Evolutionary conservation across 1,284 basidiomycete species (phyloP).

Genomic region (Microbotryum silenes-acaulis): DNA sequence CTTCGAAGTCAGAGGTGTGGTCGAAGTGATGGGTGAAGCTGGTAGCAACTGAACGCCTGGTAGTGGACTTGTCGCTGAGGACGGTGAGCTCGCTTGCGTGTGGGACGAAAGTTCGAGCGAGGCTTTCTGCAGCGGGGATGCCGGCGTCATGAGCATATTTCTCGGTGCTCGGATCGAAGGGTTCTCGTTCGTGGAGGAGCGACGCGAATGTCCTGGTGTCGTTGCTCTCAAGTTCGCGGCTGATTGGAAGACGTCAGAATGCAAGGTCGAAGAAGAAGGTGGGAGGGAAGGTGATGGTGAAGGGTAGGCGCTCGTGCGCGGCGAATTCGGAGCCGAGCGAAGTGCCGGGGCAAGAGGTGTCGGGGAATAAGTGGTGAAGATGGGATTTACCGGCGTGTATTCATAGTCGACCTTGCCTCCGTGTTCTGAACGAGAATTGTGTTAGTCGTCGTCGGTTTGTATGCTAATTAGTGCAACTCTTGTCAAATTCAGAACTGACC

Average conservation of each 20-base stretch:
- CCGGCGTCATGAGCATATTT: no score
- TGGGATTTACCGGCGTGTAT: constrained; percentile 30
- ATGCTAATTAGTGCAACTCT: not conserved
- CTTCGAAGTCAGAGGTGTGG: not conserved
- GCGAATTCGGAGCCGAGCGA: constrained; percentile 6
- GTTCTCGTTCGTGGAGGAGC: not conserved
- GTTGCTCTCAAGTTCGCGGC: not conserved
- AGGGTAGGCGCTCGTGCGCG: not conserved
- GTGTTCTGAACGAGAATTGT: constrained; percentile 22
- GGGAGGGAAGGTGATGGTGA: constrained; percentile 16
- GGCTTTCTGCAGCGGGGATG: no score
- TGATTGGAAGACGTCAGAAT: constrained; percentile 16
- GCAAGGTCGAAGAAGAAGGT: constrained; percentile 22
- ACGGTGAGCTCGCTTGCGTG: constrained; percentile 6
- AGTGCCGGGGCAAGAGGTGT: constrained; percentile 11
- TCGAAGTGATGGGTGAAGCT: not conserved
- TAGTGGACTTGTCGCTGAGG: not conserved
- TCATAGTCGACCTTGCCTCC: constrained; percentile 30
- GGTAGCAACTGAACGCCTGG: not conserved
- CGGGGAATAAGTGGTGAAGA: constrained; percentile 29
- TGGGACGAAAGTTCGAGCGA: no score
- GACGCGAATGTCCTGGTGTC: constrained; percentile 7
- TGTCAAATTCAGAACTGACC: constrained; percentile 42
- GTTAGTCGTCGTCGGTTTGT: not conserved
- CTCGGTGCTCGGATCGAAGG: no score